Percentiles rank a stretch among this genome's conserved stretches.
phyloP scores from a whole-genome alignment of 768 basidiomycete species.

The Amyloporia xantha region DNA sequence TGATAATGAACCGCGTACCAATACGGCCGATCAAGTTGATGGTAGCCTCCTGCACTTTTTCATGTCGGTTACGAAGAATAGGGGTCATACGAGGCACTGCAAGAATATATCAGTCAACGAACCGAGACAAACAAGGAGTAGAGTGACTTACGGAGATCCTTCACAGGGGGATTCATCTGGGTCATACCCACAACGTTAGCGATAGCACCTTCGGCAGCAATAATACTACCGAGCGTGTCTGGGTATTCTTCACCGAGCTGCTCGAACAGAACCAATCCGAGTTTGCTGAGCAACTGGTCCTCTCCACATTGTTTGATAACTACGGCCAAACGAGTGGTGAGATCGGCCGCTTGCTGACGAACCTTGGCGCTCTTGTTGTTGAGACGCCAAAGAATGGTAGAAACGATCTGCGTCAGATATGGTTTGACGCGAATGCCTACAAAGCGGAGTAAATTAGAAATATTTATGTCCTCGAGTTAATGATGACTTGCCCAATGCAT shows the following conservation, averaged over 20 bases:
- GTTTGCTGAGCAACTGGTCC: conserved; percentile 90
- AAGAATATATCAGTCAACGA: conserved; percentile 10
- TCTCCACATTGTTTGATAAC: conserved; percentile 99
- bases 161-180: conserved; percentile 99
- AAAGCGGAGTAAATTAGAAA: background rate
- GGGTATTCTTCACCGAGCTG: conserved; percentile 99
- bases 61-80: conserved; percentile 97
- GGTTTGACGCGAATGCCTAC: conserved; percentile 91
- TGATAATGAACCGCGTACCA: conserved; percentile 31
- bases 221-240: conserved; percentile 98
- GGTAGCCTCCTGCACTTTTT: conserved; percentile 98
- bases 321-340: conserved; percentile 91
- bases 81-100: conserved; percentile 98
- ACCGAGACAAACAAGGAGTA: background rate
- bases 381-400: conserved; percentile 96
- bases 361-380: conserved; percentile 99
- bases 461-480: too few relatives aligned
- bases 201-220: conserved; percentile 96
- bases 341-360: conserved; percentile 97
- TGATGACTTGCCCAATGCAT: conserved; percentile 60
- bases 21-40: conserved; percentile 99
- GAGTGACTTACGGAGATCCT: conserved; percentile 85
- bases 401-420: conserved; percentile 97
- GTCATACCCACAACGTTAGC: conserved; percentile 99
- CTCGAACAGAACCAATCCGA: conserved; percentile 95